Conservation (phyloP, 768 basidiomycete genomes). For the Naganishia randhawae region DNA sequence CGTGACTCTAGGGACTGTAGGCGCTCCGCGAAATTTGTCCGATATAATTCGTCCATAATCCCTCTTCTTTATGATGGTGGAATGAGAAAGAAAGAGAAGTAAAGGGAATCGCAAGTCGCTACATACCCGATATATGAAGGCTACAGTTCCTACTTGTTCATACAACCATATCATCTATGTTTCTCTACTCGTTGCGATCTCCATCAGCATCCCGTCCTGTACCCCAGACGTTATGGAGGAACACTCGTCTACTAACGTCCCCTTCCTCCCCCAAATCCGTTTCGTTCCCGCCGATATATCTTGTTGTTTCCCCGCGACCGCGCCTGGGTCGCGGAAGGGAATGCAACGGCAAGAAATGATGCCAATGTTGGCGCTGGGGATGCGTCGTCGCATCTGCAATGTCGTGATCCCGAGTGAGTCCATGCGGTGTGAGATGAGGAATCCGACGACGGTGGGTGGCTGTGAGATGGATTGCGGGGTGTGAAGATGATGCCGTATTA, state of each 20-base stretch:
- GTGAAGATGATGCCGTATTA: background rate
- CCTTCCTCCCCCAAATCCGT: background rate
- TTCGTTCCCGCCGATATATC: background rate
- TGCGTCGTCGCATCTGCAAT: background rate
- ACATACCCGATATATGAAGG: no score
- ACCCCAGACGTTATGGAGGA: background rate
- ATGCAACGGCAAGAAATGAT: background rate
- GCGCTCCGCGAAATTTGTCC: no score
- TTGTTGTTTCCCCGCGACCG: background rate
- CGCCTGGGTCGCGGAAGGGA: background rate
- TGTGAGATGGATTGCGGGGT: background rate
- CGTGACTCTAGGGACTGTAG: no score
- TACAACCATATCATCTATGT: background rate
- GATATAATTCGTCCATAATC: no score
- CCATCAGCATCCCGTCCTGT: background rate
- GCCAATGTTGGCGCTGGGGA: background rate
- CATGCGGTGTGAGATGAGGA: background rate
- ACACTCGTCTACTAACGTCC: background rate
- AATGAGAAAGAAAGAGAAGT: no score
- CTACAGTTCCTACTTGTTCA: background rate
- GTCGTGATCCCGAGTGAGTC: background rate
- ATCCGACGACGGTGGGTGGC: background rate
- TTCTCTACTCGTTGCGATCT: background rate
- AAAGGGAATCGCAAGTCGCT: no score
- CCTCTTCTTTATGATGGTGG: no score